These are phyloP conservation scores for Ramaria sp. DNA, from an alignment of 768 basidiomycete genomes.

Conservation along the genomic window DNA sequence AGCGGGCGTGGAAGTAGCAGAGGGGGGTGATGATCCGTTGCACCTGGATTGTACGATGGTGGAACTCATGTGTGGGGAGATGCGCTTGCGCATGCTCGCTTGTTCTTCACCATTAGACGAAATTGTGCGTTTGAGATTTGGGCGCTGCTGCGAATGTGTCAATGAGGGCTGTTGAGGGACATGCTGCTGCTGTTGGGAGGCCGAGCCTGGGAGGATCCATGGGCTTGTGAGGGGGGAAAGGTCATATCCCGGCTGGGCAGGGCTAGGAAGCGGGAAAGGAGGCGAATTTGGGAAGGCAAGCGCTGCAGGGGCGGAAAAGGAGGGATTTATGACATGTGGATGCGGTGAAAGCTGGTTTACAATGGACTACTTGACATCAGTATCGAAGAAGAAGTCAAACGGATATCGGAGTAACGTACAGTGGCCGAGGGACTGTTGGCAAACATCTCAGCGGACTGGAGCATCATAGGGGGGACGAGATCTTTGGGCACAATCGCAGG, in stretches of 20 bases:
- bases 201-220: constrained; percentile 48
- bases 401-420: constrained; percentile 13
- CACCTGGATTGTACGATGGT: constrained; percentile 28
- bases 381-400: constrained; percentile 20
- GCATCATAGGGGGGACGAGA: constrained; percentile 53
- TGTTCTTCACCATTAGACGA: constrained; percentile 48
- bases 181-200: constrained; percentile 6
- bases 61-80: background rate
- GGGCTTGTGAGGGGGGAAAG: constrained; percentile 75
- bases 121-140: constrained; percentile 39
- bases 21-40: constrained; percentile 26
- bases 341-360: constrained; percentile 11
- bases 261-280: constrained; percentile 29
- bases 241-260: constrained; percentile 54
- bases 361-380: constrained; percentile 17
- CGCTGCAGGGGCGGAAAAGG: constrained; percentile 59
- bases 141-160: constrained; percentile 2
- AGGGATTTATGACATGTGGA: background rate
- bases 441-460: constrained; percentile 25
- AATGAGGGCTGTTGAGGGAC: no score
- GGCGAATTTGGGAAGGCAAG: constrained; percentile 51
- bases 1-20: constrained; percentile 19
- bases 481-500: constrained; percentile 48
- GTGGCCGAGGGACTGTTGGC: constrained; percentile 8
- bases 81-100: constrained; percentile 3